Base-by-base conservation (phyloP, 1,284 basidiomycete species). In the Ganoderma lingzhi region DNA sequence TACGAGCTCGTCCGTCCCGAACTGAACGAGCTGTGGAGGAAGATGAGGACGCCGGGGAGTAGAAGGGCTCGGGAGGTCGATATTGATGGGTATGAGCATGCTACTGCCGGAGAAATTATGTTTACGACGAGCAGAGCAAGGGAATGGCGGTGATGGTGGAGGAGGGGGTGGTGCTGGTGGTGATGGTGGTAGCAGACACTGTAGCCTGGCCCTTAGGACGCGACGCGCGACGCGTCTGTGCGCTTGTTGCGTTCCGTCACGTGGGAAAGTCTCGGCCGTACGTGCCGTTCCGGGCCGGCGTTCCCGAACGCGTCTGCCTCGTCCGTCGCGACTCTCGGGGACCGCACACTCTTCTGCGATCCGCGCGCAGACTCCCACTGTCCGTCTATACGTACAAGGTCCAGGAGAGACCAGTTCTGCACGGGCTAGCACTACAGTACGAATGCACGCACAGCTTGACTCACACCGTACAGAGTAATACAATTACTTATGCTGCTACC, bases 1-100 rank as follows among this genome's bases (percentile, higher is more conserved):
- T 59, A 93, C 86, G 17, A 93, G 76, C 76, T 92, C 92, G 56
- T 89, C 86, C 67, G 91, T 84, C 15, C 91, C 92, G 63, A 94
- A 87, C 67, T 85, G 85, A 1, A 88, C 90, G 28, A 94, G 82
- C 0, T 83, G 79, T 6, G 88, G 82, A 0, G 90, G 87, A 5
- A 93, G 84, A 67, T 85, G 86, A 1, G 78, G 76, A 14, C 76
- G 74, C 3, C 78, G 67, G 53, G 80, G 76, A 5, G 76, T 72
- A 15, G 82, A 78, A 0, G 70, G 65, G 0, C 66, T 67, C 0
- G 68, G 67, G 6, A 71, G 53, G 12, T 69, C 63, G 39, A 77
- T 59, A 62, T 77, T 76, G 35, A 80, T 65, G n/a, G 74, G 73
- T n/a, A 80, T 75, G 15, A 78, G 74, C 78, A 80, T 80, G 30